A percentile compares a stretch with the other conserved stretches of the same genome.
Evolutionary conservation across 768 basidiomycete genomes (phyloP).

Genomic region (Sporobolomyces pararoseus): DNA sequence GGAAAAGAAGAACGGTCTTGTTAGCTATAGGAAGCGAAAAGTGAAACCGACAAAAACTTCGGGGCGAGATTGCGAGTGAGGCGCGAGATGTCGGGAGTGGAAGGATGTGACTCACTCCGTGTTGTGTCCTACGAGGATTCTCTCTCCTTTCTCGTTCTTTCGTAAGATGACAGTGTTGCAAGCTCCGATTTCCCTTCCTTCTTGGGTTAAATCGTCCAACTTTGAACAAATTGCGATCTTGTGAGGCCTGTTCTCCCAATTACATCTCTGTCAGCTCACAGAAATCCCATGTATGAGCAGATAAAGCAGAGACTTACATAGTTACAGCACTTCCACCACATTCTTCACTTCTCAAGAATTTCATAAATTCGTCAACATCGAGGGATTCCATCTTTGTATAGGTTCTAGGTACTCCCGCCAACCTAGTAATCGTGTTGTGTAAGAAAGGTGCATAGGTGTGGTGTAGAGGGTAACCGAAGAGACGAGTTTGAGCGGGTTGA

Average conservation of each 20-base stretch:
- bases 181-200: slow-evolving; percentile 42
- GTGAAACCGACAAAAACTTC: neutral
- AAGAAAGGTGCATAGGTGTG: slow-evolving; percentile 43
- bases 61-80: no score
- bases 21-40: neutral
- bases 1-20: neutral
- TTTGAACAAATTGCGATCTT: slow-evolving; percentile 41
- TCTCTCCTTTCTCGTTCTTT: slow-evolving; percentile 35
- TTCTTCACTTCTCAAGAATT: slow-evolving; percentile 39
- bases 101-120: slow-evolving; percentile 41
- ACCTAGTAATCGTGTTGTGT: slow-evolving; percentile 45
- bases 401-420: slow-evolving; percentile 39
- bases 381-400: slow-evolving; percentile 41
- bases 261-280: neutral
- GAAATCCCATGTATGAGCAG: neutral
- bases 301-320: slow-evolving; percentile 31
- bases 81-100: no score
- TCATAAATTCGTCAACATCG: slow-evolving; percentile 40
- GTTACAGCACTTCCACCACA: slow-evolving; percentile 43
- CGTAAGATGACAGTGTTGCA: slow-evolving; percentile 43
- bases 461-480: slow-evolving; percentile 32
- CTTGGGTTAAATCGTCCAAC: slow-evolving; percentile 41
- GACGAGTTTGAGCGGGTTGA: slow-evolving; percentile 13
- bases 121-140: slow-evolving; percentile 43
- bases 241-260: slow-evolving; percentile 32